These are phyloP conservation scores for Excoecaria agallocha DNA, from an alignment of 345 rosid genomes.

Conservation along the genomic window DNA sequence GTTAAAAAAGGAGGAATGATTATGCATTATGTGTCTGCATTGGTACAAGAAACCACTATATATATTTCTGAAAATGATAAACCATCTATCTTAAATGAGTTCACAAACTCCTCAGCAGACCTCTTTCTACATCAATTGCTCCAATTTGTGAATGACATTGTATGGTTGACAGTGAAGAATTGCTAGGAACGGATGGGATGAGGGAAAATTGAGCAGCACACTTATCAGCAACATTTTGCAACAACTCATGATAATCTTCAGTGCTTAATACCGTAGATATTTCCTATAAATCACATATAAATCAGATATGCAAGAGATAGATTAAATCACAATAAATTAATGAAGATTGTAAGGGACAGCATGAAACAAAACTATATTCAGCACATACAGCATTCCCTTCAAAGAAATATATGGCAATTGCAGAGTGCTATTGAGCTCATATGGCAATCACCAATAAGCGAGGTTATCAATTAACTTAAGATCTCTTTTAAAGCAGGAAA, in stretches of 20 bases:
- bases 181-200: slow-evolving; percentile 52
- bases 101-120: slow-evolving; percentile 35
- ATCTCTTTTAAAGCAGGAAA: neutral
- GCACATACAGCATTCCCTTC: neutral
- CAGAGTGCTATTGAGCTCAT: neutral
- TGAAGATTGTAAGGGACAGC: neutral
- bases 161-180: slow-evolving; percentile 31
- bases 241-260: slow-evolving; percentile 58
- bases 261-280: slow-evolving; percentile 71
- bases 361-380: slow-evolving; percentile 9
- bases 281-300: slow-evolving; percentile 46
- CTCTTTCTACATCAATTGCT: slow-evolving; percentile 32
- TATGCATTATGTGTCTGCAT: neutral
- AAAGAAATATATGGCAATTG: neutral
- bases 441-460: neutral
- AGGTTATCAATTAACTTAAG: neutral
- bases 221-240: slow-evolving; percentile 73
- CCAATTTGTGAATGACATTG: slow-evolving; percentile 36
- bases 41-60: neutral
- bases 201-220: slow-evolving; percentile 61
- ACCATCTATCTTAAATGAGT: slow-evolving; percentile 20
- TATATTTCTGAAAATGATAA: slow-evolving; percentile 9
- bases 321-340: neutral
- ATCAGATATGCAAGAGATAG: slow-evolving; percentile 7
- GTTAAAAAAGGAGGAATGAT: neutral